phyloP scores from a whole-genome alignment of 2,329 filamentous ascomycete species.

The Colletotrichum lupini region DNA sequence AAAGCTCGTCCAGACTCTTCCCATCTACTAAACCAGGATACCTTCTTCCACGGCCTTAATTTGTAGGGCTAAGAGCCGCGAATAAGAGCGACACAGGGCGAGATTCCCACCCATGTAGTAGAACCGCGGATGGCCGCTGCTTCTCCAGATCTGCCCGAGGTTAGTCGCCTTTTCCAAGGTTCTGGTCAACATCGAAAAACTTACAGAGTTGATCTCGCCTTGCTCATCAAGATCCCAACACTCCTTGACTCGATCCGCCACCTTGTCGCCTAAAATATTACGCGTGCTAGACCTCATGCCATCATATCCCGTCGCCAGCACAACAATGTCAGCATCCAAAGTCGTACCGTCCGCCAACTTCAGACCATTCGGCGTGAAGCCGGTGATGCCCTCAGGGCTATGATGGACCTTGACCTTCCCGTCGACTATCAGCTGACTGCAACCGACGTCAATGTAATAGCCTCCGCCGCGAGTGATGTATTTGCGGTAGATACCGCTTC shows the following conservation, averaged over 20 bases:
- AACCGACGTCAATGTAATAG: slow-evolving; percentile 78
- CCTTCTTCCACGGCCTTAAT: slow-evolving; percentile 57
- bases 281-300: slow-evolving; percentile 75
- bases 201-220: slow-evolving; percentile 56
- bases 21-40: no score
- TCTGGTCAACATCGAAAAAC: slow-evolving; percentile 20
- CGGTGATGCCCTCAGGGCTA: slow-evolving; percentile 61
- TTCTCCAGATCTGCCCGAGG: slow-evolving; percentile 64
- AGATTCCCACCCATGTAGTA: slow-evolving; percentile 76
- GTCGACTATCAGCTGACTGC: slow-evolving; percentile 69
- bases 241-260: slow-evolving; percentile 67
- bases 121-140: slow-evolving; percentile 70
- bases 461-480: slow-evolving; percentile 75
- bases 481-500: slow-evolving; percentile 68
- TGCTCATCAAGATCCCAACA: slow-evolving; percentile 72
- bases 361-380: slow-evolving; percentile 58
- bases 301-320: slow-evolving; percentile 73
- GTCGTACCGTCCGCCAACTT: slow-evolving; percentile 64
- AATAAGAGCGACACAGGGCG: slow-evolving; percentile 71
- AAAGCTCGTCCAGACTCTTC: no score
- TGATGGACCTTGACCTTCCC: slow-evolving; percentile 73
- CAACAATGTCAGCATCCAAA: slow-evolving; percentile 70
- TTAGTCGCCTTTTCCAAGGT: not conserved
- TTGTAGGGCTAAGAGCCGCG: slow-evolving; percentile 63
- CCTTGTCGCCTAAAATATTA: slow-evolving; percentile 69